These are phyloP conservation scores for Aspergillus brunneoviolaceus DNA, from an alignment of 2,329 filamentous ascomycete species.

Conservation along the genomic window DNA sequence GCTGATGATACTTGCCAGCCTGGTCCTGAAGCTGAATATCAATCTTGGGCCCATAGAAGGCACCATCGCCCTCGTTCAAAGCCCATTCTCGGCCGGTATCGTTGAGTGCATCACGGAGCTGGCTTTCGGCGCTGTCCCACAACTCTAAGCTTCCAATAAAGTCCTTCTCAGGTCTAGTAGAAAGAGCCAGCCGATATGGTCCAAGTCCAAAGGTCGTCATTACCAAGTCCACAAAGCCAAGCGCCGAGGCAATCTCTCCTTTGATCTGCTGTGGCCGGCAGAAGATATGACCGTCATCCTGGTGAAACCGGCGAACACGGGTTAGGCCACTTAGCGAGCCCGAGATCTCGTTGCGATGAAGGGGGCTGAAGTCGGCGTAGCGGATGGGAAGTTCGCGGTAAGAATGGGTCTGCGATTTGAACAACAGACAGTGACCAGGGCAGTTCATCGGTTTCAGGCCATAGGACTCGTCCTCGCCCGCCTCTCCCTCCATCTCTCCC, in stretches of 20 bases:
- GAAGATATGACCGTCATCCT: slow-evolving; percentile 90
- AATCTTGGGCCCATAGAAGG: slow-evolving; percentile 91
- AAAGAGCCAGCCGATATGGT: slow-evolving; percentile 72
- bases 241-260: slow-evolving; percentile 69
- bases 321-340: slow-evolving; percentile 80
- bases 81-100: slow-evolving; percentile 67
- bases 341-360: slow-evolving; percentile 84
- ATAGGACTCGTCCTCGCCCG: slow-evolving; percentile 67
- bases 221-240: slow-evolving; percentile 71
- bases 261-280: slow-evolving; percentile 75
- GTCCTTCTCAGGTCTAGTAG: slow-evolving; percentile 72
- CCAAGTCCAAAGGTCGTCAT: slow-evolving; percentile 70
- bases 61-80: slow-evolving; percentile 77
- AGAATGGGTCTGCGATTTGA: slow-evolving; percentile 69
- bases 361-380: slow-evolving; percentile 81
- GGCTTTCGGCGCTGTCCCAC: slow-evolving; percentile 67
- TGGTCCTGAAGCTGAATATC: slow-evolving; percentile 79
- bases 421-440: slow-evolving; percentile 82
- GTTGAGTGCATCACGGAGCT: slow-evolving; percentile 63
- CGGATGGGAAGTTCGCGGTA: slow-evolving; percentile 80
- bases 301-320: slow-evolving; percentile 80
- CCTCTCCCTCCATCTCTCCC: slow-evolving; percentile 45
- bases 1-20: slow-evolving; percentile 82
- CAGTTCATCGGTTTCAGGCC: slow-evolving; percentile 93
- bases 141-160: slow-evolving; percentile 74